Evolutionary conservation across 1,284 basidiomycete species (phyloP).

Genomic region (Ustilago sp.): DNA sequence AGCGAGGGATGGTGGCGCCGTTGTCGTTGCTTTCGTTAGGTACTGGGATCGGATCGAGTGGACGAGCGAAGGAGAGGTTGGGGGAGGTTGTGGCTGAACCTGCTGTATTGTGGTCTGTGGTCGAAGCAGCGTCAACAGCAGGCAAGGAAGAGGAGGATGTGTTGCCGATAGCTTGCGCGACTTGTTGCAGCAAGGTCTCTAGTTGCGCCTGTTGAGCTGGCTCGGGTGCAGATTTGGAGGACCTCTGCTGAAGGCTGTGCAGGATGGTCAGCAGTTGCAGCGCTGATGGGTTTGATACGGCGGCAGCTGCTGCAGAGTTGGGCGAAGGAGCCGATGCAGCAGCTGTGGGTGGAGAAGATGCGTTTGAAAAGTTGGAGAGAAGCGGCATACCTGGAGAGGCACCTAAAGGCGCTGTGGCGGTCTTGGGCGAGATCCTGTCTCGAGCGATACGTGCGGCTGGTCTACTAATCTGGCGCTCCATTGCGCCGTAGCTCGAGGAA

Average conservation of each 20-base stretch:
- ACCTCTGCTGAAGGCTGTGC: constrained; percentile 48
- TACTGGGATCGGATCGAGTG: constrained; percentile 26
- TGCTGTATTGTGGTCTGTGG: constrained; percentile 5
- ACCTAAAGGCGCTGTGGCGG: constrained; percentile 12
- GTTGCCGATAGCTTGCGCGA: constrained; percentile 38
- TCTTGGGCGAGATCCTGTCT: constrained; percentile 35
- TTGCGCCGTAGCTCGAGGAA: constrained; percentile 22
- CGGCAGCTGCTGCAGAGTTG: constrained; percentile 16
- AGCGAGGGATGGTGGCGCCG: constrained; percentile 11
- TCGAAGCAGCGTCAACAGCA: constrained; percentile 10
- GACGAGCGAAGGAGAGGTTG: constrained; percentile 18
- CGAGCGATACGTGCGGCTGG: constrained; percentile 19
- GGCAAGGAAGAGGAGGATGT: constrained; percentile 16
- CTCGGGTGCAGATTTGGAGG: constrained; percentile 45
- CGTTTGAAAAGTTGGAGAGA: constrained; percentile 17
- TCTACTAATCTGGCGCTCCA: constrained; percentile 35
- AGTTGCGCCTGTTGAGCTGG: constrained; percentile 51
- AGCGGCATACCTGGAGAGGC: constrained; percentile 22
- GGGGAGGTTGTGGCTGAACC: constrained; percentile 18
- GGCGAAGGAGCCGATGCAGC: constrained; percentile 18
- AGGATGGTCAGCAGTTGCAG: constrained; percentile 44
- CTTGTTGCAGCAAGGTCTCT: constrained; percentile 42
- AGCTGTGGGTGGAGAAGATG: constrained; percentile 18
- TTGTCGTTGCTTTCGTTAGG: constrained; percentile 15
- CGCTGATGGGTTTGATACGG: constrained; percentile 38